Evolutionary conservation across 371 early-diverging fungal genomes (phyloP), one percentile per base, ranked within the genome.

Genomic region (Rhizopus microsporus): DNA sequence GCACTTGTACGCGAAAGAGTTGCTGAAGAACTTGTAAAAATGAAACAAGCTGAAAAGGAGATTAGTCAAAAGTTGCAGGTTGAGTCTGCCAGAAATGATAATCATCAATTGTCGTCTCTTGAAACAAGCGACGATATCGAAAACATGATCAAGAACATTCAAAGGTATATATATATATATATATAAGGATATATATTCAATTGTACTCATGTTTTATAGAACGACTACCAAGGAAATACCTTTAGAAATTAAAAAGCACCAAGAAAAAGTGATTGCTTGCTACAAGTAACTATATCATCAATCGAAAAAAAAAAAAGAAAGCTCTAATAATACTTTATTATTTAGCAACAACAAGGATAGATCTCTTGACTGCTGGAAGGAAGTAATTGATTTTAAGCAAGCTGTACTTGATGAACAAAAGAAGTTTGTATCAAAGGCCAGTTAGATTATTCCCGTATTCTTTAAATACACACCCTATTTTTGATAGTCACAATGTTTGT

Each of bases 361-460:
- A 38, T 54, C 67, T 32, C 61, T 66, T 37, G 57, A 66, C 46
- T 66, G 67, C 16, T 66, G 67, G 67, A 34, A 60, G 46, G 50
- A 66, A 45, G 67, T 61, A 1, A 50, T 16, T 5, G 29, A 54
- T 4, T 66, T 66, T 16, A 66, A 66, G 31, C 42, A 61, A n/a
- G 67, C 67, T 9, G 67, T 66, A 12, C 47, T 51, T 40, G 67
- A 57, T 42, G 67, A 66, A 31, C 67, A 66, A 61, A 66, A 61
- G 57, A 66, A 61, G 38, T 61, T 66, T 34, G 52, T 65, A 29
- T 46, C 46, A 7, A 46, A 29, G 29, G 29, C 46, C 9, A 17
- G 29, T 9, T 46, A 46, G 29, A 46, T 37, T 37, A 37, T 37
- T 37, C 12, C 7, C 9, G 9, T 37, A 37, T 37, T 37, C 12